phyloP scores from a whole-genome alignment of 2,329 filamentous ascomycete species.

The Aureobasidium zeae region DNA sequence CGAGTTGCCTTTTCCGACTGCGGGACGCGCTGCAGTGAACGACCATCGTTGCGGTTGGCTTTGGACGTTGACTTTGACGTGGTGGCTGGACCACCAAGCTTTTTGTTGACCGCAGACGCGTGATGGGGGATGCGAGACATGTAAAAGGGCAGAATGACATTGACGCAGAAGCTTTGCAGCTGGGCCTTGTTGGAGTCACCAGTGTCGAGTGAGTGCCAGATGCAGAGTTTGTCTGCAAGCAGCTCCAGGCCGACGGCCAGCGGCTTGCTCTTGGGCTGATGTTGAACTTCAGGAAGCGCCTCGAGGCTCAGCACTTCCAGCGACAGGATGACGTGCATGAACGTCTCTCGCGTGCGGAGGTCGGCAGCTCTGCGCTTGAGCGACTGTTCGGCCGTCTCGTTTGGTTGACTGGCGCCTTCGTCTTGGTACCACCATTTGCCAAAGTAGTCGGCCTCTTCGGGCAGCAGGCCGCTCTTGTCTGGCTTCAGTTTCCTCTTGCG shows the following conservation, averaged over 20 bases:
- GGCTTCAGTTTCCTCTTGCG: slow-evolving; percentile 53
- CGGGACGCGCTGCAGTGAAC: slow-evolving; percentile 52
- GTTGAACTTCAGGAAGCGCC: slow-evolving; percentile 25
- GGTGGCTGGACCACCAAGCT: slow-evolving; percentile 63
- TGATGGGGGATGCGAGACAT: slow-evolving; percentile 64
- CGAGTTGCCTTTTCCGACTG: slow-evolving; percentile 45
- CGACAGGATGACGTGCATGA: slow-evolving; percentile 70
- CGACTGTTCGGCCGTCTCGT: slow-evolving; percentile 39
- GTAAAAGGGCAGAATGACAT: slow-evolving; percentile 75
- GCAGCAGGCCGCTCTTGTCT: slow-evolving; percentile 60
- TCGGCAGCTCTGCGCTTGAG: slow-evolving; percentile 50
- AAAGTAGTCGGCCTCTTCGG: slow-evolving; percentile 55
- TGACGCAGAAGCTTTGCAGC: slow-evolving; percentile 66
- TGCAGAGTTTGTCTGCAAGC: slow-evolving; percentile 67
- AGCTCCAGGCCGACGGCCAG: slow-evolving; percentile 59
- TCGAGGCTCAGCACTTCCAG: slow-evolving; percentile 68
- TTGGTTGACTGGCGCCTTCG: slow-evolving; percentile 36
- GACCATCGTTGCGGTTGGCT: slow-evolving; percentile 32
- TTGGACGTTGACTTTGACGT: slow-evolving; percentile 43
- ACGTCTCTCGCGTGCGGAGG: slow-evolving; percentile 65
- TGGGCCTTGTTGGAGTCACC: slow-evolving; percentile 28
- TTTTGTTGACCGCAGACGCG: slow-evolving; percentile 62
- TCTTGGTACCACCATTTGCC: slow-evolving; percentile 60
- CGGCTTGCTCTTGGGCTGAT: slow-evolving; percentile 41
- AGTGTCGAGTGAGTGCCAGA: slow-evolving; percentile 69